A percentile compares a stretch with the other conserved stretches of the same genome.
These are phyloP conservation scores for Trichosporon sp. DNA, from an alignment of 1,284 basidiomycete genomes.

Conservation along the genomic window DNA sequence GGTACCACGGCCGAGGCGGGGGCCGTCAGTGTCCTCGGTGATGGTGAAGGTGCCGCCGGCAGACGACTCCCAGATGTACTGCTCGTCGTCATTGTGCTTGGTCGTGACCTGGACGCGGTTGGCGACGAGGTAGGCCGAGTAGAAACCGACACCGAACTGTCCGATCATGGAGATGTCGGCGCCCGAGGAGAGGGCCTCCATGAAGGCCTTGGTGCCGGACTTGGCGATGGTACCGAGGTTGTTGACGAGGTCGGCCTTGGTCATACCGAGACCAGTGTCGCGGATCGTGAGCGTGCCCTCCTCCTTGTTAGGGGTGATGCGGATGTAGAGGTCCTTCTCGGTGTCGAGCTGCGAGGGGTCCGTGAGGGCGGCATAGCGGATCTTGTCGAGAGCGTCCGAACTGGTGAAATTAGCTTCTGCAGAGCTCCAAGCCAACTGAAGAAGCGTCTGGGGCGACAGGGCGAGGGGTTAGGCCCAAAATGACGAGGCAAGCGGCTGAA, in stretches of 20 bases:
- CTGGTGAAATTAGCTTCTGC: neutral
- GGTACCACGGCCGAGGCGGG: slow-evolving; percentile 87
- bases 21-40: slow-evolving; percentile 85
- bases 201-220: slow-evolving; percentile 77
- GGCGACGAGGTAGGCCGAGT: slow-evolving; percentile 98
- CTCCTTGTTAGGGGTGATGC: slow-evolving; percentile 92
- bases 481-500: too few relatives aligned
- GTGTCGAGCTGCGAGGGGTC: slow-evolving; percentile 80
- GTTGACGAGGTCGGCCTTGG: slow-evolving; percentile 60
- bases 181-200: slow-evolving; percentile 75
- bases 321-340: slow-evolving; percentile 85
- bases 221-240: slow-evolving; percentile 99
- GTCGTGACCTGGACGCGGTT: slow-evolving; percentile 98
- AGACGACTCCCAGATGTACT: slow-evolving; percentile 99
- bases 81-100: slow-evolving; percentile 99
- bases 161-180: slow-evolving; percentile 81
- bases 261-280: slow-evolving; percentile 98
- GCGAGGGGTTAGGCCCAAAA: too few relatives aligned
- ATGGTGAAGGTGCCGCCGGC: slow-evolving; percentile 99
- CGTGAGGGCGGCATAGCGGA: slow-evolving; percentile 81
- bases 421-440: too few relatives aligned
- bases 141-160: slow-evolving; percentile 92
- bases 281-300: slow-evolving; percentile 87
- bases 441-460: too few relatives aligned
- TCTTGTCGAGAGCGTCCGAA: slow-evolving; percentile 96